Base-by-base conservation (phyloP, 352 stramenopile species). In the Thalassiosira exigua region DNA sequence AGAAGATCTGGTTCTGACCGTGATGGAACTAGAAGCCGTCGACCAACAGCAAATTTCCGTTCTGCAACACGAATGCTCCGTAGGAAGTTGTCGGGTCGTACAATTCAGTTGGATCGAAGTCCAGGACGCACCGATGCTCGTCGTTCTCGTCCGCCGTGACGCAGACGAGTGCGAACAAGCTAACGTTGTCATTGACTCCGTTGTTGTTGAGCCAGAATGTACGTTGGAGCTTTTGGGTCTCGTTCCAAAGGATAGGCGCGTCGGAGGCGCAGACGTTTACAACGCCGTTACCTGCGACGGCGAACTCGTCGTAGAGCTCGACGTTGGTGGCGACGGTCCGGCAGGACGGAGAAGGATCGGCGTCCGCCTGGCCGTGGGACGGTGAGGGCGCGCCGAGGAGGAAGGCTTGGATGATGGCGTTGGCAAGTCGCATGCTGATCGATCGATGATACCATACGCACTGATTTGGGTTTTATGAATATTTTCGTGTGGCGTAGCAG, bases 1-100 rank as follows among this genome's bases (percentile, higher is more conserved):
- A 48, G 39, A 48, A 48, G 39, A 48, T 48, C 39, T 48, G 11
- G 39, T 48, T 48, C 39, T 48, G 39, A n/a, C 39, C 39, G 39
- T n/a, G 39, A n/a, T 48, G 39, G 39, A 48, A 48, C 39, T 48
- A 11, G 39, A 48, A 48, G 39, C 39, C 39, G 39, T 48, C 39
- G 39, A 48, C 39, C 11, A 48, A 11, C 11, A 48, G 39, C 39
- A 17, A n/a, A 11, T n/a, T 48, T n/a, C n/a, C 11, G 39, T 48
- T 48, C n/a, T 48, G 39, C 39, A 48, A n/a, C 39, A 48, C 39
- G 39, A 48, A 48, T 11, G 11, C 39, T 11, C 39, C 39, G 39
- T 48, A 48, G 11, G 39, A 11, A 17, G 11, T 48, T n/a, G 39
- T 48, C 11, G 39, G 39, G n/a, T 48, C 39, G 39, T 48, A 48